These are phyloP conservation scores for Xylaria sp. DNA, from an alignment of 2,329 filamentous ascomycete species.

Conservation along the genomic window DNA sequence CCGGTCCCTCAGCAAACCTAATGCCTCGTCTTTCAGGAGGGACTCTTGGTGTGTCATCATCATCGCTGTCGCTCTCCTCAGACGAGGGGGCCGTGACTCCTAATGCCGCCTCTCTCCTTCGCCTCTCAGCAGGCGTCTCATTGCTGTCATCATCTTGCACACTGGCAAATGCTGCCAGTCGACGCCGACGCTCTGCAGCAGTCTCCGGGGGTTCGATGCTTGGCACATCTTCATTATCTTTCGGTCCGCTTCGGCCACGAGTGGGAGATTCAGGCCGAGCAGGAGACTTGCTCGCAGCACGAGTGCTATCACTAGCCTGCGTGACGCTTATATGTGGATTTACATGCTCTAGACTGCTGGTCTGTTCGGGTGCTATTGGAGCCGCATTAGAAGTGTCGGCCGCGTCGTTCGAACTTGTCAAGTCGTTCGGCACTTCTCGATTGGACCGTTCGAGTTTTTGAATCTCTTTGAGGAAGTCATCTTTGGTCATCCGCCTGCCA, in stretches of 20 bases:
- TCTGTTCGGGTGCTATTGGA: conserved; percentile 7
- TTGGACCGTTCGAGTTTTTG: conserved; percentile 75
- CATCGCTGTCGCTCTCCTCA: conserved; percentile 63
- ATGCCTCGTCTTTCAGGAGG: conserved; percentile 65
- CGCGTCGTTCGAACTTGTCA: conserved; percentile 55
- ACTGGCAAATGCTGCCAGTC: conserved; percentile 64
- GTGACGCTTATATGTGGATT: conserved; percentile 42
- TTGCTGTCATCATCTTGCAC: conserved; percentile 56
- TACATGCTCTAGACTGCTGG: conserved; percentile 11
- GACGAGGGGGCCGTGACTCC: conserved; percentile 62
- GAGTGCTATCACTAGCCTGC: conserved; percentile 45
- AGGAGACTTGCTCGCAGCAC: conserved; percentile 36
- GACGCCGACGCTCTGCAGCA: conserved; percentile 73
- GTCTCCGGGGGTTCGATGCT: conserved; percentile 67
- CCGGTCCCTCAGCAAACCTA: conserved; percentile 65
- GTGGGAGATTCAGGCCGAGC: conserved; percentile 21
- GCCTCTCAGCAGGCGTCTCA: conserved; percentile 79
- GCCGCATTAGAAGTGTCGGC: not conserved
- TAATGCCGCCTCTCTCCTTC: conserved; percentile 77
- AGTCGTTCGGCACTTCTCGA: conserved; percentile 63
- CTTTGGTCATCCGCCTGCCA: conserved; percentile 81
- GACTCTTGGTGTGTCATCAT: conserved; percentile 66
- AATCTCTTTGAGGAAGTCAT: conserved; percentile 80
- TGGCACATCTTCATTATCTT: conserved; percentile 37
- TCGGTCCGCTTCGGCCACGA: conserved; percentile 42